Percentiles rank a stretch among this genome's conserved stretches.
phyloP scores from a whole-genome alignment of 768 basidiomycete genomes.

The Leucocoprinus sp. region DNA sequence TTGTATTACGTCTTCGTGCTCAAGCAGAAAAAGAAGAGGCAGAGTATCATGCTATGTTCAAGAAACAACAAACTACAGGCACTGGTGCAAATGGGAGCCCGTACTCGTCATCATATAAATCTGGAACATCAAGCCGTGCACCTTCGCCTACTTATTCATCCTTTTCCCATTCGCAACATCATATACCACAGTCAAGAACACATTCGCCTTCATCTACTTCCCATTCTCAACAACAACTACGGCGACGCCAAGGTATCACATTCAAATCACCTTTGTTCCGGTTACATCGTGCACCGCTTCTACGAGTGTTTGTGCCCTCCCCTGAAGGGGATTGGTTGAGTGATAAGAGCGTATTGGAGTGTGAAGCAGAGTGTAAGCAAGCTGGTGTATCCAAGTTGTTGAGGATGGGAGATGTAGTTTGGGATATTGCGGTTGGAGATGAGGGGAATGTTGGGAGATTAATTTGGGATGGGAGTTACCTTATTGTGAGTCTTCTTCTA shows the following conservation, averaged over 20 bases:
- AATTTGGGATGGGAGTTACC: slow-evolving; percentile 85
- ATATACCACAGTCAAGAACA: slow-evolving; percentile 13
- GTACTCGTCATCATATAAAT: slow-evolving; percentile 20
- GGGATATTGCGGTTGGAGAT: slow-evolving; percentile 82
- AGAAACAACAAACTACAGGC: slow-evolving; percentile 1
- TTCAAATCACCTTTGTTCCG: slow-evolving; percentile 72
- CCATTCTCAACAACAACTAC: slow-evolving; percentile 6
- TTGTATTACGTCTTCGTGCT: slow-evolving; percentile 67
- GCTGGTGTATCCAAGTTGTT: slow-evolving; percentile 58
- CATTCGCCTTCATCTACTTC: background rate
- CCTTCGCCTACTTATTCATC: slow-evolving; percentile 54
- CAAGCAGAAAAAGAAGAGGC: slow-evolving; percentile 61
- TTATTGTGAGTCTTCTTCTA: slow-evolving; percentile 48
- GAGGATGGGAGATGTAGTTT: slow-evolving; percentile 74
- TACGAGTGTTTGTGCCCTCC: slow-evolving; percentile 79
- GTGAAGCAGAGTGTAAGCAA: slow-evolving; percentile 70
- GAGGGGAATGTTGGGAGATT: slow-evolving; percentile 79
- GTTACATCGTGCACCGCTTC: slow-evolving; percentile 61
- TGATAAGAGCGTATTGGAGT: slow-evolving; percentile 72
- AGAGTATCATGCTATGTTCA: slow-evolving; percentile 16
- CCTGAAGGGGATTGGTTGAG: slow-evolving; percentile 84
- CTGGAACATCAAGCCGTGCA: slow-evolving; percentile 51
- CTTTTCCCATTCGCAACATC: slow-evolving; percentile 35
- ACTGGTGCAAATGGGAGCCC: background rate
- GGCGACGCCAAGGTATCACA: slow-evolving; percentile 18